Conservation (phyloP, 2,329 filamentous ascomycete genomes). For the Clarireedia monteithiana region DNA sequence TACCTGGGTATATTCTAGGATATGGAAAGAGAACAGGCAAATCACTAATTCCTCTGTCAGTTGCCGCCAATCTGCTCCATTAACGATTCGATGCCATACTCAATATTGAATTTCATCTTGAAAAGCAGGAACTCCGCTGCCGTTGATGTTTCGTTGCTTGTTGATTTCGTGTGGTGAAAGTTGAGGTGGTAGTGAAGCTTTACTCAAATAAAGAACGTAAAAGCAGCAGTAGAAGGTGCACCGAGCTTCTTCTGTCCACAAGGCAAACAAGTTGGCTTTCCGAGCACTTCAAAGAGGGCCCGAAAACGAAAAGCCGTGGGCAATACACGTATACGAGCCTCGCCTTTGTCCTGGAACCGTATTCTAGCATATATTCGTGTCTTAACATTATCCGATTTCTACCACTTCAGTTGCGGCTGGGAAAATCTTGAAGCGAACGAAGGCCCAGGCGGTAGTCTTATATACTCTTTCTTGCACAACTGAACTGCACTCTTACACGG, state of each 20-base stretch:
- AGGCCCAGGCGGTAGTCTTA: no score
- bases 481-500: no score
- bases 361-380: no score
- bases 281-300: no score
- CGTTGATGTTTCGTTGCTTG: not conserved
- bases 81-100: slow-evolving; percentile 38
- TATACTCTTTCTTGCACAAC: no score
- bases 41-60: slow-evolving; percentile 40
- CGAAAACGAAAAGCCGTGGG: no score
- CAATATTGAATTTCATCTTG: slow-evolving; percentile 73
- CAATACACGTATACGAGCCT: no score
- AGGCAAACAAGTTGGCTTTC: no score
- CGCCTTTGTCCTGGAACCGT: no score
- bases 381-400: no score
- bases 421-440: no score
- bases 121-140: not conserved
- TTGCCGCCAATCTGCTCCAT: not conserved
- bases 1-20: slow-evolving; percentile 60
- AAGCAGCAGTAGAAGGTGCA: not conserved
- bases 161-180: not conserved
- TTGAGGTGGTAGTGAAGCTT: not conserved
- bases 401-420: no score
- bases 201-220: not conserved
- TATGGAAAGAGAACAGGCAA: slow-evolving; percentile 68
- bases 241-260: not conserved